A percentile compares a stretch with the other conserved stretches of the same genome.
Conservation (phyloP, 2,329 filamentous ascomycete genomes). For the Phialophora macrospora region DNA sequence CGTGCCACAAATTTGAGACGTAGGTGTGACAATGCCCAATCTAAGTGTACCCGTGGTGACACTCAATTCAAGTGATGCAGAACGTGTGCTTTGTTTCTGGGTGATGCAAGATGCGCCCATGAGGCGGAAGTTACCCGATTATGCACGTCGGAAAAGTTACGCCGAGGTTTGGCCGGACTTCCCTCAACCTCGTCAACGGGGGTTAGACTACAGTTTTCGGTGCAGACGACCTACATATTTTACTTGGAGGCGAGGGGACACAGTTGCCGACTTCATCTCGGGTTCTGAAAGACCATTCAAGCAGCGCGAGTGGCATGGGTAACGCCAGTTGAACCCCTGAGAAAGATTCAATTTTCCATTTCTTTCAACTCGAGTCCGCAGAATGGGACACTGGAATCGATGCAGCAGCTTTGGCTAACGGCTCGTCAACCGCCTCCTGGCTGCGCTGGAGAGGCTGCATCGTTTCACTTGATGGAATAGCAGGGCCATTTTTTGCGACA, state of each 20-base stretch:
- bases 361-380: not conserved
- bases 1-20: not conserved
- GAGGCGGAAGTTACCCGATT: not conserved
- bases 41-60: not conserved
- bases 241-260: not conserved
- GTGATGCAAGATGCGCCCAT: not conserved
- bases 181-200: not conserved
- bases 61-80: conserved; percentile 5
- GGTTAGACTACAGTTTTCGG: not conserved
- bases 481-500: not conserved
- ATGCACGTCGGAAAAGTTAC: not conserved
- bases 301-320: not conserved
- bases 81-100: not conserved
- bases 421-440: not conserved
- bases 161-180: conserved; percentile 13
- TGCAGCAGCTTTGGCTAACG: not conserved
- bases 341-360: not conserved
- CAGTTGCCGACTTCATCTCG: not conserved
- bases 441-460: not conserved
- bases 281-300: not conserved
- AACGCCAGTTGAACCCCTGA: not conserved
- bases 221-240: not conserved
- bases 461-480: not conserved
- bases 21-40: not conserved
- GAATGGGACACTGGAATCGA: not conserved